phyloP scores from a whole-genome alignment of 2,329 filamentous ascomycete species.

The Trichoderma simmonsii region DNA sequence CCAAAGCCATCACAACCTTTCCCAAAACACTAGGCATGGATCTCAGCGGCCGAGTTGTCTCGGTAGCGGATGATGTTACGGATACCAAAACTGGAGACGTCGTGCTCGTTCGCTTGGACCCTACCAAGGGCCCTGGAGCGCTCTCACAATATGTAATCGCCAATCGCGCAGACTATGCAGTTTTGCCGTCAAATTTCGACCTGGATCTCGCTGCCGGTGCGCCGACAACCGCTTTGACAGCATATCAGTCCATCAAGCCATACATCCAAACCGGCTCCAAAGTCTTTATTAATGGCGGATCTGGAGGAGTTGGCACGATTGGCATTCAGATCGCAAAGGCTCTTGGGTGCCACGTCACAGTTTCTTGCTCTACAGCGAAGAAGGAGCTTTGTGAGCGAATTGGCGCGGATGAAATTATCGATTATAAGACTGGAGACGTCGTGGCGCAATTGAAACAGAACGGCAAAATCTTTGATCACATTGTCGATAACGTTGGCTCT shows the following conservation, averaged over 20 bases:
- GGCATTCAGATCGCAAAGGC: constrained; percentile 64
- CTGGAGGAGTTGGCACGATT: constrained; percentile 60
- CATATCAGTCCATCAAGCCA: constrained; percentile 47
- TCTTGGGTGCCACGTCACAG: constrained; percentile 58
- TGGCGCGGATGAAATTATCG: constrained; percentile 63
- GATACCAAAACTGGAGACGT: constrained; percentile 39
- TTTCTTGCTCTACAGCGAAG: constrained; percentile 59
- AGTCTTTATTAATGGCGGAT: constrained; percentile 64
- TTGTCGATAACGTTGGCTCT: constrained; percentile 60
- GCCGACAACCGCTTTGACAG: constrained; percentile 46
- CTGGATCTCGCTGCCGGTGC: constrained; percentile 42
- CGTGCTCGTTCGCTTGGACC: constrained; percentile 41
- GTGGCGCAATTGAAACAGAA: constrained; percentile 44
- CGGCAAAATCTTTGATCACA: constrained; percentile 47
- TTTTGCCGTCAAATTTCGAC: constrained; percentile 39
- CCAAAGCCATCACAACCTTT: constrained; percentile 30
- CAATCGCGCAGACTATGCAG: constrained; percentile 32
- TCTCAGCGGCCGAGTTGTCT: constrained; percentile 48
- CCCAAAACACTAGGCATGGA: constrained; percentile 50
- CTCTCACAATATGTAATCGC: constrained; percentile 43
- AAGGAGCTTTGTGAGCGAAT: constrained; percentile 53
- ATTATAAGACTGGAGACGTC: constrained; percentile 55
- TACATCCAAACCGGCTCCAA: constrained; percentile 50
- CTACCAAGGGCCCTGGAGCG: constrained; percentile 36
- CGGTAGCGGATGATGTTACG: constrained; percentile 26